Conservation (phyloP, 1,284 basidiomycete species). For the Ganoderma resinaceum region DNA sequence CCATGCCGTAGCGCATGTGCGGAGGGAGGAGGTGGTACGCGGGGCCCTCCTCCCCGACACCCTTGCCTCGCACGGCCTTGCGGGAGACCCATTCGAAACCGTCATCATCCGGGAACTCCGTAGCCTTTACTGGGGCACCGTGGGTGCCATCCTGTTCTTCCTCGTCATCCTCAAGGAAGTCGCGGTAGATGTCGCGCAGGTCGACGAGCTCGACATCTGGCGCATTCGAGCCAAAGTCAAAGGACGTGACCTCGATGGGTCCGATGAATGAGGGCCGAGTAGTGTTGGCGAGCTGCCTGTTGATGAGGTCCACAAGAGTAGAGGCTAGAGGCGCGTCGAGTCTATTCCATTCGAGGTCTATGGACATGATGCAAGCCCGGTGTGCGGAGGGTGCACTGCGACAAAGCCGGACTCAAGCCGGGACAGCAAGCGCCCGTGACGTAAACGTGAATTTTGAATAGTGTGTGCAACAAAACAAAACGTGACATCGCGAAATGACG, state of each 20-base stretch:
- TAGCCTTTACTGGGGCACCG: constrained; percentile 57
- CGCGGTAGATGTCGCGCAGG: constrained; percentile 92
- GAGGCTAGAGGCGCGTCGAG: constrained; percentile 76
- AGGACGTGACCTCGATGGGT: constrained; percentile 83
- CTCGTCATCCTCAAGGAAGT: constrained; percentile 89
- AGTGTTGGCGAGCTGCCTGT: constrained; percentile 76
- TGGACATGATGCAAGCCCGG: constrained; percentile 59
- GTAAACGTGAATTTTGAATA: neutral
- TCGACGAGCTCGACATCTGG: constrained; percentile 93
- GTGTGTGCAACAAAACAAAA: neutral
- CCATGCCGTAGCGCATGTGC: constrained; percentile 71
- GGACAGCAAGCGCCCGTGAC: neutral
- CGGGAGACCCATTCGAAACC: constrained; percentile 81
- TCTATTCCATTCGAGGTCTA: constrained; percentile 82
- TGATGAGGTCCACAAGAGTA: constrained; percentile 80
- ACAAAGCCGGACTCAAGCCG: neutral
- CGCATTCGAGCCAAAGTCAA: constrained; percentile 86
- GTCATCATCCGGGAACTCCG: constrained; percentile 55
- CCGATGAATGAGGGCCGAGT: constrained; percentile 92
- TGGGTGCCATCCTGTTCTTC: constrained; percentile 46
- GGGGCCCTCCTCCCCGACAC: constrained; percentile 59
- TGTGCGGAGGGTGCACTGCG: neutral
- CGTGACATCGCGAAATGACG: neutral
- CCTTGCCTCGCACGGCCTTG: constrained; percentile 56
- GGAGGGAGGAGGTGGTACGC: constrained; percentile 73